Evolutionary conservation across 2,329 filamentous ascomycete genomes (phyloP), one percentile per base, ranked within the genome.

Genomic region (Botryotinia globosa): DNA sequence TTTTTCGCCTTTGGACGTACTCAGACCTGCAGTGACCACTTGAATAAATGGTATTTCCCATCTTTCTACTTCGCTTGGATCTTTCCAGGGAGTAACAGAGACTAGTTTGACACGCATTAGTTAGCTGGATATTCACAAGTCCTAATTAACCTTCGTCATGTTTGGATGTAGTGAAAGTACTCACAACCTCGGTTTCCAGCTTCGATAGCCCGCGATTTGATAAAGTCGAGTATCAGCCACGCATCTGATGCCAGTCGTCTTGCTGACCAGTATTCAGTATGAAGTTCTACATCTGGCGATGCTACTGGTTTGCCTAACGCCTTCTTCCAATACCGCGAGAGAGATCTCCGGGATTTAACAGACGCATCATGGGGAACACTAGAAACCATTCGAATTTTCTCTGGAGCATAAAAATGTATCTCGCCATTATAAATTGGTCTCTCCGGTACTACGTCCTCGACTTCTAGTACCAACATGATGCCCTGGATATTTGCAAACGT

Each of bases 391-490:
- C 39, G 20, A 20, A 68, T 32, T 22, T 6, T 42, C 32, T 14
- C 34, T 4, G 65, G 65, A 3, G 37, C 14, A 22, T 12, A 56
- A 1, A 68, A 68, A 4, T 42, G 29, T 1, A 68, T 32, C 12
- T 68, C 65, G 25, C 65, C 65, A 2, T 56, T 68, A 7, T 68
- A 42, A 5, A 68, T 42, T 25, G 65, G 65, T 42, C 65, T 42
- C 51, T 68, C 65, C 3, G 65, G 48, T 16, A 68, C 39, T 4
- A 56, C 65, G 0, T 56, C 48, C 25, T n/a, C 65, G 3, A n/a
- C 25, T 16, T 56, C 48, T 12, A 68, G 42, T 8, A 68, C 48
- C 12, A 68, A 22, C 3, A 51, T 39, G 8, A 68, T 56, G 12
- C 48, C 39, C 3, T 68, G 14, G 4, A 68, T n/a, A n/a, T 25